These are phyloP conservation scores for Ustilago loliicola DNA, from an alignment of 1,284 basidiomycete species.

Conservation along the genomic window DNA sequence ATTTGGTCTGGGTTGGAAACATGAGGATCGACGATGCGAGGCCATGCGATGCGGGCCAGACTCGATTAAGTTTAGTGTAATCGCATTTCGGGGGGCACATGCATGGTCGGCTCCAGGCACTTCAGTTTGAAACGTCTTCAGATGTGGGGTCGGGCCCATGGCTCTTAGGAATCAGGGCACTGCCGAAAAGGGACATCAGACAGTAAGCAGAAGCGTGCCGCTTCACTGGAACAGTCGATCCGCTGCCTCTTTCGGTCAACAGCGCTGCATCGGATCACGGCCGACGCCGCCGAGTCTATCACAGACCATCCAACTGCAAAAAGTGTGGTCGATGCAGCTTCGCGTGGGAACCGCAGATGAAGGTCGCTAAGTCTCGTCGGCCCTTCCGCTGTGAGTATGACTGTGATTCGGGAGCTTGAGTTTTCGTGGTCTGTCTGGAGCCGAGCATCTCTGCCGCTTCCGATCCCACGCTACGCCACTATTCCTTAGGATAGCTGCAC, in stretches of 20 bases:
- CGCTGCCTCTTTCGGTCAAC: constrained; percentile 13
- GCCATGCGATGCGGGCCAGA: no score
- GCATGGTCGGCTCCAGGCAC: no score
- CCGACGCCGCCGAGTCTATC: background rate
- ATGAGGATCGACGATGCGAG: no score
- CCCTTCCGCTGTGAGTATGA: background rate
- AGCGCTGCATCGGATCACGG: background rate
- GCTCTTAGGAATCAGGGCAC: no score
- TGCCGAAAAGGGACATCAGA: no score
- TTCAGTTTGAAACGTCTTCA: no score
- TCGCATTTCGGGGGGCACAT: no score
- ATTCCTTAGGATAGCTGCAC: no score
- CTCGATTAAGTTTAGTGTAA: no score
- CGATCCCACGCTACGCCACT: background rate
- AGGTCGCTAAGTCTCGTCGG: background rate
- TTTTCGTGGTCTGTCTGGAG: background rate
- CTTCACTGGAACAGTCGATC: constrained; percentile 1
- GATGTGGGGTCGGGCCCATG: no score
- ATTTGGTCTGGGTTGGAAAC: no score
- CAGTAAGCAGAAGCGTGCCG: background rate
- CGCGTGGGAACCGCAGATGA: background rate
- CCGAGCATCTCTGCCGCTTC: background rate
- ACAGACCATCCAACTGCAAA: background rate
- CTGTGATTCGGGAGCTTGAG: background rate
- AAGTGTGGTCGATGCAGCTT: background rate